These are phyloP conservation scores for Phyllosticta citrichinensis DNA, from an alignment of 2,329 filamentous ascomycete genomes.

Conservation along the genomic window DNA sequence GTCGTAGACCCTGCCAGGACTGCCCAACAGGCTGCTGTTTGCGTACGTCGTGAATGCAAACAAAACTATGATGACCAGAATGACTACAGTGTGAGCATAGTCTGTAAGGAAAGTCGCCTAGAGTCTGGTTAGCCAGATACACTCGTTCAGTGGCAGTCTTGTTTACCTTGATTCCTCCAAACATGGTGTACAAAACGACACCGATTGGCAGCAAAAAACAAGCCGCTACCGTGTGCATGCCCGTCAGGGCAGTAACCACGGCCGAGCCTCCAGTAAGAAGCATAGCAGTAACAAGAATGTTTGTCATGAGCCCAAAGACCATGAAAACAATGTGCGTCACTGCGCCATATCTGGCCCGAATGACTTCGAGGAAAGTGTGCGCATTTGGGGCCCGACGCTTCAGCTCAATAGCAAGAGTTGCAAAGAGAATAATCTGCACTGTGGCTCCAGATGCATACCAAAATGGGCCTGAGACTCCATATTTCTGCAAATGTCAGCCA, in stretches of 20 bases:
- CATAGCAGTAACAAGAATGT: slow-evolving; percentile 83
- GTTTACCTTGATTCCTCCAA: slow-evolving; percentile 64
- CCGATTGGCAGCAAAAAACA: slow-evolving; percentile 76
- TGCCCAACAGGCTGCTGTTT: slow-evolving; percentile 61
- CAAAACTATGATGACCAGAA: slow-evolving; percentile 74
- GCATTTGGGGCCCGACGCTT: slow-evolving; percentile 82
- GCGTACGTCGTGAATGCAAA: slow-evolving; percentile 78
- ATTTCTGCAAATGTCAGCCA: slow-evolving; percentile 31
- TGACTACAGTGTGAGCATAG: slow-evolving; percentile 76
- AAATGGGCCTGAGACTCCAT: slow-evolving; percentile 58
- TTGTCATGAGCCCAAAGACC: slow-evolving; percentile 27
- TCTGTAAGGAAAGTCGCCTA: slow-evolving; percentile 71
- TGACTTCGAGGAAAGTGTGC: slow-evolving; percentile 74
- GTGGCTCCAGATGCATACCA: slow-evolving; percentile 50
- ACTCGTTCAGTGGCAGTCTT: slow-evolving; percentile 45
- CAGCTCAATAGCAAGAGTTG: slow-evolving; percentile 79
- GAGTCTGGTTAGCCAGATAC: no score
- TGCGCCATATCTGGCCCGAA: slow-evolving; percentile 68
- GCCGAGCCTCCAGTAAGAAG: slow-evolving; percentile 74
- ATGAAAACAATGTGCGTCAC: slow-evolving; percentile 58
- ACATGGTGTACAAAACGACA: slow-evolving; percentile 69
- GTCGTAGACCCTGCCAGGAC: slow-evolving; percentile 68
- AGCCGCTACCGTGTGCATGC: slow-evolving; percentile 67
- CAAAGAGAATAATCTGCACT: slow-evolving; percentile 65
- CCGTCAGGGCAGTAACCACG: slow-evolving; percentile 55